Base-by-base conservation (phyloP, 306 rosid species). In the Cicer yamashitae region DNA sequence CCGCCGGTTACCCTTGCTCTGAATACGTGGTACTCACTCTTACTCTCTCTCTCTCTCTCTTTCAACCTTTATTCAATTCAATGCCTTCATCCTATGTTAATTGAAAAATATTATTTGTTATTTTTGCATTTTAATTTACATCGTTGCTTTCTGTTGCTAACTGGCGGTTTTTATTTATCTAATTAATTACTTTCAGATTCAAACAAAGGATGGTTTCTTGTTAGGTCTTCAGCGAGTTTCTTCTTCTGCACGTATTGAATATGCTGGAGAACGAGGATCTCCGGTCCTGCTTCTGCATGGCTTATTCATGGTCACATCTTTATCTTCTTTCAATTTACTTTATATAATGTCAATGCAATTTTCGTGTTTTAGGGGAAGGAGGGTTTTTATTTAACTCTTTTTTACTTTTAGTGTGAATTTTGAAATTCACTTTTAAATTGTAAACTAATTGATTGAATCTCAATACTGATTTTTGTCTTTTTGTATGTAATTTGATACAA, bases 211-310 rank as follows among this genome's bases (percentile, higher is more conserved):
- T 73, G 97, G 98, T 8, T 94, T 79, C 80, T 69, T 91, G 68
- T 58, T 94, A 86, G 96, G 87, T 77, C 89, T 94, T 76, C 97
- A 88, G 70, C 97, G 96, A 15, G 97, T 94, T 68, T 87, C 89
- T 74, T 83, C 90, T 62, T 88, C 97, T 75, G 30, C 11, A 46
- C 54, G 79, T 14, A 43, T 50, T 73, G 74, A 76, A 15, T 22
- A 77, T 59, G 60, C 74, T 66, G 7, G 52, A 70, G 59, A 75
- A 57, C 81, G 75, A 25, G 89, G 91, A 34, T 90, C 89, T 71
- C 96, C 98, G 46, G 86, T 91, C 81, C 85, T 94, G 79, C 97
- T 94, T 71, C 91, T 74, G 77, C 98, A 94, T 74, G 98, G 98
- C 1, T 85, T 94, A 61, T 90, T 94, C 88, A 86, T 90, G 87